Percentiles rank a stretch among this genome's conserved stretches.
Evolutionary conservation across 2,329 filamentous ascomycete genomes (phyloP).

Genomic region (Pleomassaria siparia): DNA sequence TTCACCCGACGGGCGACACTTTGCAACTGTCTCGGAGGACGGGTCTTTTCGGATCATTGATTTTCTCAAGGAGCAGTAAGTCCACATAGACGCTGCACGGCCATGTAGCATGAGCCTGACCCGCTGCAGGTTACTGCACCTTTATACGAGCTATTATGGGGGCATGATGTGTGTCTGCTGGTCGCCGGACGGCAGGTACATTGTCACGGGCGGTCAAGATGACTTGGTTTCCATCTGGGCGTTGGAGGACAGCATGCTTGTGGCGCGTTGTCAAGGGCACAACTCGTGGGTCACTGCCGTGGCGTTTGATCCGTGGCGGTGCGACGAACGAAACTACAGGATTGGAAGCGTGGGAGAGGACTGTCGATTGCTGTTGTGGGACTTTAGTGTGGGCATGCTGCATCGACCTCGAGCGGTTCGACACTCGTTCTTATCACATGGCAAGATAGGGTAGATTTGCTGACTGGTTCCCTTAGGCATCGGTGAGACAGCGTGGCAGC

Average conservation of each 20-base stretch:
- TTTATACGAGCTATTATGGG: constrained; percentile 91
- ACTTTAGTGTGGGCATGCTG: constrained; percentile 96
- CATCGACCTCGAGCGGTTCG: constrained; percentile 82
- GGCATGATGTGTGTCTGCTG: constrained; percentile 92
- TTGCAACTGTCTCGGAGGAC: constrained; percentile 90
- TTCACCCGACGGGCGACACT: constrained; percentile 81
- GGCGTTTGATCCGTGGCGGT: constrained; percentile 95
- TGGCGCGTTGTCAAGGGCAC: constrained; percentile 92
- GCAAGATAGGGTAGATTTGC: constrained; percentile 2
- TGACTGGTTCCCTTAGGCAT: constrained; percentile 43
- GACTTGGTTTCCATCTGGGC: constrained; percentile 97
- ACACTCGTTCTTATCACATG: not conserved
- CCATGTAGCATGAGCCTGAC: not conserved
- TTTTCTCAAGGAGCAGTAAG: constrained; percentile 84
- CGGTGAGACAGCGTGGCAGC: constrained; percentile 58
- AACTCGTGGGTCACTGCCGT: constrained; percentile 94
- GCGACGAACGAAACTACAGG: constrained; percentile 91
- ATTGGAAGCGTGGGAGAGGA: constrained; percentile 97
- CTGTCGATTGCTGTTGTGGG: constrained; percentile 87
- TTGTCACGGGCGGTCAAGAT: constrained; percentile 93
- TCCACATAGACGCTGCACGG: constrained; percentile 6
- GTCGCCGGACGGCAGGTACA: constrained; percentile 96
- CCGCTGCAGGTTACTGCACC: constrained; percentile 68
- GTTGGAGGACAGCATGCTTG: constrained; percentile 75
- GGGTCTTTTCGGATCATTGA: constrained; percentile 88